Evolutionary conservation across 2,329 filamentous ascomycete species (phyloP).

Genomic region (Diaporthe vaccinii): DNA sequence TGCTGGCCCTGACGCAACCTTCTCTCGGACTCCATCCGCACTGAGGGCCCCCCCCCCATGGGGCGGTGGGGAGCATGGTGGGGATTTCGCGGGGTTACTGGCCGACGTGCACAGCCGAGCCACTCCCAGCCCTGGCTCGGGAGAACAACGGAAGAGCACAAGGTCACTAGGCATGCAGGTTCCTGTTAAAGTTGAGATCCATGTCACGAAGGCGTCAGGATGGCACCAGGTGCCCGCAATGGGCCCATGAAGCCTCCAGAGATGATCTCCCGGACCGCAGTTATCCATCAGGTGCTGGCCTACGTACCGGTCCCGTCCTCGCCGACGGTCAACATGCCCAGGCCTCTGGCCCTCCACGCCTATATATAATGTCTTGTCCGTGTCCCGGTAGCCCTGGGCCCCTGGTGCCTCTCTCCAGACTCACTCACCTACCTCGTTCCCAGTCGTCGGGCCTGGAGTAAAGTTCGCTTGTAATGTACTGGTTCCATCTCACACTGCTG

Average conservation of each 20-base stretch:
- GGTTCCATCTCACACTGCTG: slow-evolving; percentile 15
- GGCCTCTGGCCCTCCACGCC: not conserved
- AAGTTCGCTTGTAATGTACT: slow-evolving; percentile 6
- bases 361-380: slow-evolving; percentile 6
- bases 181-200: not conserved
- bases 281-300: not conserved
- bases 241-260: not conserved
- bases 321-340: not conserved
- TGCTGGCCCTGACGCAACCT: not conserved
- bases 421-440: no score
- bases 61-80: slow-evolving; percentile 7
- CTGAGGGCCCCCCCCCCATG: not conserved
- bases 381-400: not conserved
- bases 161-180: not conserved
- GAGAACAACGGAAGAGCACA: not conserved
- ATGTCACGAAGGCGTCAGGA: slow-evolving; percentile 9
- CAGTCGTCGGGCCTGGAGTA: not conserved
- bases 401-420: no score
- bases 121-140: slow-evolving; percentile 12
- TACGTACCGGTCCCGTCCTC: not conserved
- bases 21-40: not conserved
- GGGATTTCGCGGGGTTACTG: slow-evolving; percentile 16
- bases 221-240: not conserved
- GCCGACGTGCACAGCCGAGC: slow-evolving; percentile 23
- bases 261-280: slow-evolving; percentile 9